Base-by-base conservation (phyloP, 306 rosid genomes). In the Glycine tomentella region DNA sequence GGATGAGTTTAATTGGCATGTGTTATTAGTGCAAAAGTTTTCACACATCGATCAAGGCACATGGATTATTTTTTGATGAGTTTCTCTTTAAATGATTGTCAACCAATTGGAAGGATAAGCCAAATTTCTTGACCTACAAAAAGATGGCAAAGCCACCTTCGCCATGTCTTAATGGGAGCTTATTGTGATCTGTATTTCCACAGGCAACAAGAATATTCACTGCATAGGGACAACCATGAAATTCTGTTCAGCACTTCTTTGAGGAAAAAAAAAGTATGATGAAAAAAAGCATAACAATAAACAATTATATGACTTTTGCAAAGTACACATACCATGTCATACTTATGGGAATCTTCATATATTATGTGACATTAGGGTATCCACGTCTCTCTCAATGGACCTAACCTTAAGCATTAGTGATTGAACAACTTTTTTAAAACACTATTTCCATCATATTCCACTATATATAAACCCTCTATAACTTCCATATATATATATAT, bases 391-490 rank as follows among this genome's bases (percentile, higher is more conserved):
- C 63, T 55, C 31, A 68, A 68, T 73, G 59, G 10, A 48, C 70
- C 86, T 69, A 62, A 66, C 49, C 44, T 46, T 59, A 25, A 69
- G 44, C 61, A 40, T 50, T 57, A 70, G 4, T 69, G 15, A 58
- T 42, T 75, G 14, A 49, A 16, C 64, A 72, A 56, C 44, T 48
- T 69, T 55, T 25, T 58, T 17, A 34, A 74, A 61, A 81, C 85
- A 82, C 3, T 69, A 49, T 82, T 79, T 81, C 42, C 20, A 84
- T 75, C 81, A 85, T 56, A 59, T 31, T n/a, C 36, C 71, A 62
- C 80, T 72, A 75, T 72, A 75, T 80, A 82, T 70, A 82, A 88
- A 82, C 90, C 64, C 81, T 72, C 68, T 77, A 86, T 84, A 90
- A 87, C 86, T 84, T 80, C 85, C 83, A 66, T 15, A 66, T 4